Evolutionary conservation across 768 basidiomycete genomes (phyloP), one percentile per base, ranked within the genome.

Genomic region (Boletus edulis): DNA sequence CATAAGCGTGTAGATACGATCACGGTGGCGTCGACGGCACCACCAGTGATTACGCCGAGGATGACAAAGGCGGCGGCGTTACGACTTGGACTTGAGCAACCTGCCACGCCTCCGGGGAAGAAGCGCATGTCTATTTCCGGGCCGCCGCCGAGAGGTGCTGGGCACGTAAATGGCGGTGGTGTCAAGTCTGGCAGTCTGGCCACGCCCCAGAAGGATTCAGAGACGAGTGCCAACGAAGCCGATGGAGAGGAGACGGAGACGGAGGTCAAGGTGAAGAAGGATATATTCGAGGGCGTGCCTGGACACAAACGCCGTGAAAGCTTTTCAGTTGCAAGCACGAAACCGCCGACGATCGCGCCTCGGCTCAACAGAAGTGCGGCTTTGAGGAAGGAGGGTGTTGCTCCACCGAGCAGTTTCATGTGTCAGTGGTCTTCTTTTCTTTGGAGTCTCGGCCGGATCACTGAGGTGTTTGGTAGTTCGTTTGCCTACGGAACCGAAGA

Each of bases 251-350:
- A 67, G 35, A 63, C 70, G 27, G 62, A 63, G 62, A 68, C 55
- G 4, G 69, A 70, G 54, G 42, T 24, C 1, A 39, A 14, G 13
- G 63, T 63, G 56, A 70, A 65, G 39, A 79, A 78, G 68, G 68
- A 69, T 32, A 82, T 78, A 0, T 94, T 92, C 62, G 86, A 87
- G 0, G 89, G 89, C 34, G 85, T 93, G 4, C 91, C 91, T 6
- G 91, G 91, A 0, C 91, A 94, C 64, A 93, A 93, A 71, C 78
- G 91, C 51, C 74, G 86, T 27, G 88, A 90, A 65, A 82, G 81
- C 14, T 85, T 94, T 57, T 69, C 82, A 7, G 91, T 94, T 10
- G 79, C 85, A 17, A 81, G 79, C 57, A 76, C 74, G 11, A 67
- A 65, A 47, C 59, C 75, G 11, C 81, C 81, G 10, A 65, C 67